phyloP scores from a whole-genome alignment of 768 basidiomycete genomes.

The Amyloporia xantha region DNA sequence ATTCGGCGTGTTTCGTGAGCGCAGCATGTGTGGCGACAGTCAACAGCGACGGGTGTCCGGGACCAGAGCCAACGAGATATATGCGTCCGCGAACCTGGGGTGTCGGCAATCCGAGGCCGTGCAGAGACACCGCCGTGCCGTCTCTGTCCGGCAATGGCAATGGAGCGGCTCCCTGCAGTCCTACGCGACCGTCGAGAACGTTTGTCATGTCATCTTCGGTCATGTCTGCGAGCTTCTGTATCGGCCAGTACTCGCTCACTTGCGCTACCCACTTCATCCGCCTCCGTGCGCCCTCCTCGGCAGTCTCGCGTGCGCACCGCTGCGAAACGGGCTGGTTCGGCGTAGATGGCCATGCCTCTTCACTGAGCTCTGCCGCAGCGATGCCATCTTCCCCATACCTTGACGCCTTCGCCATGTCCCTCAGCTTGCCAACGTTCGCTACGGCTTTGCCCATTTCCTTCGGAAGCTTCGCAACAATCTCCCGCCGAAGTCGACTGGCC shows the following conservation, averaged over 20 bases:
- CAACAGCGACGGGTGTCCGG: conserved; percentile 89
- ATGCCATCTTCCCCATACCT: conserved; percentile 19
- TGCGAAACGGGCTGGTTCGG: conserved; percentile 68
- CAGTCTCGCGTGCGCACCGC: conserved; percentile 38
- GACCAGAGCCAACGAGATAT: conserved; percentile 88
- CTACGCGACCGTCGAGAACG: conserved; percentile 40
- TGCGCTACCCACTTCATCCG: conserved; percentile 93
- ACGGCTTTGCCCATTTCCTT: conserved; percentile 71
- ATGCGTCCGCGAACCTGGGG: conserved; percentile 54
- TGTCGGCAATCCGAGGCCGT: conserved; percentile 19
- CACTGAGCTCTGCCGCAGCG: conserved; percentile 39
- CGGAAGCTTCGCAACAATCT: conserved; percentile 72
- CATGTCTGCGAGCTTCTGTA: conserved; percentile 68
- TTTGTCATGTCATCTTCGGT: conserved; percentile 58
- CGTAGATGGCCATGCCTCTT: conserved; percentile 48
- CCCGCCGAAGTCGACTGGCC: conserved; percentile 69
- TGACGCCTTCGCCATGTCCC: conserved; percentile 42
- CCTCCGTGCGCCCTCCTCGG: conserved; percentile 36
- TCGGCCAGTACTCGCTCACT: conserved; percentile 94
- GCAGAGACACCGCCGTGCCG: conserved; percentile 13
- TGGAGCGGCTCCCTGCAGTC: conserved; percentile 11
- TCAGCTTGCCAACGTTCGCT: conserved; percentile 61
- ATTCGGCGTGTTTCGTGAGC: conserved; percentile 72
- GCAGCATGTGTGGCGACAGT: conserved; percentile 81
- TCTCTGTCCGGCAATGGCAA: neutral